phyloP scores from a whole-genome alignment of 2,329 filamentous ascomycete species.

The Botryotinia calthae region DNA sequence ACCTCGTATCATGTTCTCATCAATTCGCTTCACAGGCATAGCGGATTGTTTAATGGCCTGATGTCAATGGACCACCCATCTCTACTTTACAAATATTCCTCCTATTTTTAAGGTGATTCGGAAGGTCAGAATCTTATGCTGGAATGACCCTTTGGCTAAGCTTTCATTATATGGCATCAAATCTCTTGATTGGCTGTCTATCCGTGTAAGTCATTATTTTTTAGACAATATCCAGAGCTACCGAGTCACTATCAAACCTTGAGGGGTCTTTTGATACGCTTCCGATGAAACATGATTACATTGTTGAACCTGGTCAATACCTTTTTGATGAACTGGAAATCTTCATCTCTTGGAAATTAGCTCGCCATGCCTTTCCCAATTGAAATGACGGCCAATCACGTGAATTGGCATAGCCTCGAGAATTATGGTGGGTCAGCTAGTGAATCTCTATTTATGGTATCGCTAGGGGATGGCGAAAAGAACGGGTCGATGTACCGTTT shows the following conservation, averaged over 20 bases:
- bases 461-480: not conserved
- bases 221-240: not conserved
- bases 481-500: not conserved
- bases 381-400: not conserved
- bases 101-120: not conserved
- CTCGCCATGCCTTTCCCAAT: not conserved
- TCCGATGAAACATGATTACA: not conserved
- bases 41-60: not conserved
- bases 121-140: not conserved
- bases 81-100: not conserved
- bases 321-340: not conserved
- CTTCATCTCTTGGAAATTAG: conserved; percentile 8
- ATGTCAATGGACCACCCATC: not conserved
- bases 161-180: not conserved
- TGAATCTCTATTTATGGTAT: conserved; percentile 18
- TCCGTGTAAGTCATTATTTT: not conserved
- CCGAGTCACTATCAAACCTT: not conserved
- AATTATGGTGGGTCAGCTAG: conserved; percentile 9
- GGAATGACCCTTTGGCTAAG: not conserved
- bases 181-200: not conserved
- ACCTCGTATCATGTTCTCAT: not conserved
- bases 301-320: not conserved
- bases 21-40: not conserved
- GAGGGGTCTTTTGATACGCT: not conserved
- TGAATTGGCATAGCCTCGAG: not conserved